Evolutionary conservation across 179 eudicot genomes (phyloP).

Genomic region (Beta macrorhiza): DNA sequence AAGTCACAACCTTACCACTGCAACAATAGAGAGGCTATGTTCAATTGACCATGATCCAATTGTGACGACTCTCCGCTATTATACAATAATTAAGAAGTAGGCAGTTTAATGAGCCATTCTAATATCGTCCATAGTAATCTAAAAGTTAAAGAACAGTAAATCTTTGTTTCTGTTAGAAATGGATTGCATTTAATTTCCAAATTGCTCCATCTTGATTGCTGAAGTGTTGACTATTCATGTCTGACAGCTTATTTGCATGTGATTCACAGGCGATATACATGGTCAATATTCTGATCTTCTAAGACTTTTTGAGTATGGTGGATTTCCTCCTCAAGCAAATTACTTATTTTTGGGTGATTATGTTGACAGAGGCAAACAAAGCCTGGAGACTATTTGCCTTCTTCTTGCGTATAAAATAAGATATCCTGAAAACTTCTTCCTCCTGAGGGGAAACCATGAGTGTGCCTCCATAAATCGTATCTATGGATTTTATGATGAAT

Average conservation of each 20-base stretch:
- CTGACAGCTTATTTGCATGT: constrained; percentile 19
- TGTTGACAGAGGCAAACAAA: constrained; percentile 56
- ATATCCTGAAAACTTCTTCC: constrained; percentile 47
- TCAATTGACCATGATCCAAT: not conserved
- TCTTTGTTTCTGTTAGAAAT: not conserved
- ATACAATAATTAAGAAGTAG: not conserved
- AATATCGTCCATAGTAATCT: not conserved
- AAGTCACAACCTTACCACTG: not conserved
- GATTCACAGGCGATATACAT: constrained; percentile 45
- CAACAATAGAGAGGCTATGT: not conserved
- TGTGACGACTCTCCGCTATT: not conserved
- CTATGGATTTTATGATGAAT: constrained; percentile 50
- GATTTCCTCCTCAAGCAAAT: constrained; percentile 51
- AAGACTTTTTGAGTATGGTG: constrained; percentile 51
- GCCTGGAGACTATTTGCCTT: constrained; percentile 52
- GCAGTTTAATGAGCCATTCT: not conserved
- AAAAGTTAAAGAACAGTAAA: not conserved
- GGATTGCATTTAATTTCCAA: not conserved
- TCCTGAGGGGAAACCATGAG: constrained; percentile 51
- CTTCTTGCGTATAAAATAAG: constrained; percentile 50
- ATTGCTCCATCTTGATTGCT: not conserved
- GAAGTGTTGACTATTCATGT: not conserved
- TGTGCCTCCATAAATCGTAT: constrained; percentile 52
- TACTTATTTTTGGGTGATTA: constrained; percentile 55
- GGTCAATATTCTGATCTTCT: constrained; percentile 52